A percentile compares a stretch with the other conserved stretches of the same genome.
Evolutionary conservation across 1,284 basidiomycete genomes (phyloP).

Genomic region (Afroboletus lepidellus): DNA sequence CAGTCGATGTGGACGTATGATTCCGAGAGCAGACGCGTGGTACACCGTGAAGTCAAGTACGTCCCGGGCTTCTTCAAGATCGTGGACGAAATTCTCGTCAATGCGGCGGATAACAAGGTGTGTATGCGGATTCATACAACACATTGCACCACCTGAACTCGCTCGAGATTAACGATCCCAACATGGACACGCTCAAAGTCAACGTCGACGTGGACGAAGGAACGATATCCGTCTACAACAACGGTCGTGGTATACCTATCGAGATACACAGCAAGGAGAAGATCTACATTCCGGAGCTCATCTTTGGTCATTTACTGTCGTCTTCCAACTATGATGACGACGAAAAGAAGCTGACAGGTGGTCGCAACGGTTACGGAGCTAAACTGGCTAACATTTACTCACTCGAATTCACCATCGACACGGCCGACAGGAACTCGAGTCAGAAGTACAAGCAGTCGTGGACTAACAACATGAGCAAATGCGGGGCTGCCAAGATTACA

Average conservation of each 20-base stretch:
- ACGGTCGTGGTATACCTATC: slow-evolving; percentile 94
- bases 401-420: slow-evolving; percentile 95
- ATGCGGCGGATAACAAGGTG: slow-evolving; percentile 99
- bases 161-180: slow-evolving; percentile 82
- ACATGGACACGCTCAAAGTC: slow-evolving; percentile 89
- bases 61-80: slow-evolving; percentile 99
- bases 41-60: slow-evolving; percentile 80
- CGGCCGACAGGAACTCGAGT: slow-evolving; percentile 83
- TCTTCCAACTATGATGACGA: slow-evolving; percentile 99
- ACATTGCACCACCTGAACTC: neutral
- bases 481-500: slow-evolving; percentile 89
- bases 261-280: slow-evolving; percentile 94
- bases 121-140: slow-evolving; percentile 10
- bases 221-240: slow-evolving; percentile 93
- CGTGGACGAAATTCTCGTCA: slow-evolving; percentile 98
- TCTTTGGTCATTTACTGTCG: slow-evolving; percentile 95
- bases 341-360: slow-evolving; percentile 98
- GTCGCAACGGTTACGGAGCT: slow-evolving; percentile 97
- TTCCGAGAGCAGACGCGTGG: slow-evolving; percentile 76
- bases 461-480: slow-evolving; percentile 90
- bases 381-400: slow-evolving; percentile 99
- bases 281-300: slow-evolving; percentile 96
- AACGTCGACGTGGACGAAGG: slow-evolving; percentile 83
- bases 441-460: slow-evolving; percentile 98
- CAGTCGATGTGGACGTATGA: slow-evolving; percentile 93